Conservation (phyloP, 179 eudicot species). For the Beta lomatogona region DNA sequence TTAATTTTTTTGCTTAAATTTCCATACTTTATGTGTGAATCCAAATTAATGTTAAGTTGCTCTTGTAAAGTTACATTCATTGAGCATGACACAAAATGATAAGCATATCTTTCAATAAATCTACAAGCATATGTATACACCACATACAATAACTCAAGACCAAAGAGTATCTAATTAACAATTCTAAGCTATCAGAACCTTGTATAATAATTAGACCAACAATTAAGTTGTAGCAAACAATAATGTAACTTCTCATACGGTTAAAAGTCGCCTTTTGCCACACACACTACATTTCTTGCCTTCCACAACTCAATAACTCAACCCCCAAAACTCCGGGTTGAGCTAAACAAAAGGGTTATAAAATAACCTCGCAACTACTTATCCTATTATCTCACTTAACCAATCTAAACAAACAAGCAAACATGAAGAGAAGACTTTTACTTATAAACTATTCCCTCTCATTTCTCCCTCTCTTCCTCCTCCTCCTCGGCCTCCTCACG, state of each 20-base stretch:
- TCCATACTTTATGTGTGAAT: no score
- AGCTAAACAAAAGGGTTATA: not conserved
- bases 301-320: constrained; percentile 20
- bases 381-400: not conserved
- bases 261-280: no score
- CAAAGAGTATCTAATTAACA: not conserved
- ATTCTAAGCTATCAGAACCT: not conserved
- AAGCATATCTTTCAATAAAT: no score
- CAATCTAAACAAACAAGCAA: constrained; percentile 6
- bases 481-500: constrained; percentile 7
- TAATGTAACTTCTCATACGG: not conserved
- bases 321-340: not conserved
- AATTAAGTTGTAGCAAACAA: no score
- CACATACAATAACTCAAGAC: not conserved
- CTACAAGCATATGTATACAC: no score
- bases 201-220: no score
- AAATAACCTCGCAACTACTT: not conserved
- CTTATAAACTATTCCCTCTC: constrained; percentile 1
- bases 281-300: constrained; percentile 31
- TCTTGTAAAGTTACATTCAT: no score
- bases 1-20: no score
- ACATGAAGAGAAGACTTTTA: constrained; percentile 2
- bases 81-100: no score
- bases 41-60: no score
- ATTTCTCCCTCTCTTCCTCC: not conserved